These are phyloP conservation scores for Coniochaeta sp. DNA, from an alignment of 2,329 filamentous ascomycete species.

Conservation along the genomic window DNA sequence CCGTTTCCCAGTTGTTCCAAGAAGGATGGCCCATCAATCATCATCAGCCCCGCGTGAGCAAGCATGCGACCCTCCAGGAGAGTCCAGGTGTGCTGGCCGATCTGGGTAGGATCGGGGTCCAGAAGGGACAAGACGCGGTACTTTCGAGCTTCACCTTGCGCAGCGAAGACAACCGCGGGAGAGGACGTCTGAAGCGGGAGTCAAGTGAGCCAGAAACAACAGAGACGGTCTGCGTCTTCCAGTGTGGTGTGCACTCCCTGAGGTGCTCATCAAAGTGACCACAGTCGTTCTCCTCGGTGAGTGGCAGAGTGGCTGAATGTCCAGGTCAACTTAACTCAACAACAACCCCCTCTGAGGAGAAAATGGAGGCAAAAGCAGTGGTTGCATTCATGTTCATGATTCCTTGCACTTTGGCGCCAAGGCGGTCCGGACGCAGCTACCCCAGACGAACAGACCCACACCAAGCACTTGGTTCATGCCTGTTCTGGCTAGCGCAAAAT, in stretches of 20 bases:
- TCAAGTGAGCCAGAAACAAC: too few relatives aligned
- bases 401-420: neutral
- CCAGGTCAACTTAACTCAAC: too few relatives aligned
- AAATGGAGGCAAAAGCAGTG: too few relatives aligned
- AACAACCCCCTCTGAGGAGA: too few relatives aligned
- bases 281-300: too few relatives aligned
- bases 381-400: constrained; percentile 1
- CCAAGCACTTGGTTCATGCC: neutral
- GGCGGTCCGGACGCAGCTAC: neutral
- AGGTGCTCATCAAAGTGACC: too few relatives aligned
- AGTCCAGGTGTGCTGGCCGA: neutral
- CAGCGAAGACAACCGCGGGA: too few relatives aligned
- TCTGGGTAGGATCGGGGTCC: neutral
- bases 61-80: neutral
- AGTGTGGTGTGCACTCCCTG: too few relatives aligned
- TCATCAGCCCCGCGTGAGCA: neutral
- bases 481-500: neutral
- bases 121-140: neutral
- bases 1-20: neutral
- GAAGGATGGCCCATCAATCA: too few relatives aligned
- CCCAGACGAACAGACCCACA: neutral
- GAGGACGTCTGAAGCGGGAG: too few relatives aligned
- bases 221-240: too few relatives aligned
- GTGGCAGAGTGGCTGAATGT: too few relatives aligned
- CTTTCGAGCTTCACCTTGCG: neutral